Evolutionary conservation across 805 yeast genomes (phyloP).

Genomic region (Schwanniomyces occidentalis): DNA sequence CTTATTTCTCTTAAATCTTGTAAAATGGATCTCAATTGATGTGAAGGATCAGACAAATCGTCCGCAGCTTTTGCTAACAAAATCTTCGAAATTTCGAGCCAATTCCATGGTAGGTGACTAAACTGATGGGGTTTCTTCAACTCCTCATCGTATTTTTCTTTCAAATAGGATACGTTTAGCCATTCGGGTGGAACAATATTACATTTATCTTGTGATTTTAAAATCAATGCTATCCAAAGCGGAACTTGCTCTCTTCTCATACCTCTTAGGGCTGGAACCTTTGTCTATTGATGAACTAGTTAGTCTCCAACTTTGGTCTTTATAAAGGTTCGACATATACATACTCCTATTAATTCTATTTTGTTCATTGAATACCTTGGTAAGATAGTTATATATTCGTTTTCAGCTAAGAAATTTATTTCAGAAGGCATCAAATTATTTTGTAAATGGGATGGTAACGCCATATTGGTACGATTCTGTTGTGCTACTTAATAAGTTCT

Average conservation of each 20-base stretch:
- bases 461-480: slow-evolving; percentile 41
- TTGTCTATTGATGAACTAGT: slow-evolving; percentile 33
- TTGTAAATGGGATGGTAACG: slow-evolving; percentile 56
- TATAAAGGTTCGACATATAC: slow-evolving; percentile 23
- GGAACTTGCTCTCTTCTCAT: slow-evolving; percentile 73
- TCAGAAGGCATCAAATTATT: slow-evolving; percentile 72
- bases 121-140: slow-evolving; percentile 56
- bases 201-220: slow-evolving; percentile 84
- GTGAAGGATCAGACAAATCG: slow-evolving; percentile 73
- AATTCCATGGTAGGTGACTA: slow-evolving; percentile 76
- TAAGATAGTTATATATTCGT: slow-evolving; percentile 67
- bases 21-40: slow-evolving; percentile 64
- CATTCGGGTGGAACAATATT: slow-evolving; percentile 84
- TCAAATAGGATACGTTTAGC: slow-evolving; percentile 60
- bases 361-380: slow-evolving; percentile 74
- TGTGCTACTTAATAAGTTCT: not conserved
- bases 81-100: slow-evolving; percentile 81
- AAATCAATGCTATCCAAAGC: slow-evolving; percentile 81
- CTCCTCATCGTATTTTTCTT: slow-evolving; percentile 66
- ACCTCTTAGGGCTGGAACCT: slow-evolving; percentile 61
- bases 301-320: not conserved
- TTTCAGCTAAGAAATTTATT: slow-evolving; percentile 82
- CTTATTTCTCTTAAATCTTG: slow-evolving; percentile 87
- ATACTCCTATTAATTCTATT: slow-evolving; percentile 63
- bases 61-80: slow-evolving; percentile 71